Conservation (phyloP, 2,329 filamentous ascomycete species). For the Arachnopeziza araneosa region DNA sequence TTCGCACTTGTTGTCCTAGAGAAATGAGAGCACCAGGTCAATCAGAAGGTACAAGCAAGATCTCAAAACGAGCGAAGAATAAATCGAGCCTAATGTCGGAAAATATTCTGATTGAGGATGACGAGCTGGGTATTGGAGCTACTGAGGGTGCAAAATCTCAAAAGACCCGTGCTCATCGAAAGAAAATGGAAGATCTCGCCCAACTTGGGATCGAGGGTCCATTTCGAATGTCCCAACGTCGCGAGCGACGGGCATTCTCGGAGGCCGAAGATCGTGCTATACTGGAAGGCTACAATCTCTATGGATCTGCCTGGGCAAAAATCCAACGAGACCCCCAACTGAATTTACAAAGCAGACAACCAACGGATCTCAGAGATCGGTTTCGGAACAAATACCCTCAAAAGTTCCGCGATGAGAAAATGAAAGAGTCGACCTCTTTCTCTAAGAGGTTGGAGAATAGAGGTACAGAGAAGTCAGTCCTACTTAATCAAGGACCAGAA, state of each 20-base stretch:
- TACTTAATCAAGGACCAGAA: background rate
- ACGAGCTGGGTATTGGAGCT: constrained; percentile 18
- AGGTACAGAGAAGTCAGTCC: background rate
- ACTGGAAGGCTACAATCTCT: constrained; percentile 51
- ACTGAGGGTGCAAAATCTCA: constrained; percentile 33
- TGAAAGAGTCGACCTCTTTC: constrained; percentile 1
- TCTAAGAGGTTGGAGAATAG: background rate
- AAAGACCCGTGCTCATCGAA: constrained; percentile 50
- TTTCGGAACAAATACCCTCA: constrained; percentile 59
- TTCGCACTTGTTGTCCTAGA: constrained; percentile 59
- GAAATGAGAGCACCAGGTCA: constrained; percentile 40
- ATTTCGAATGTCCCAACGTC: constrained; percentile 56
- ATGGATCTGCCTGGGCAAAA: constrained; percentile 60
- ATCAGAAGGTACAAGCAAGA: constrained; percentile 16
- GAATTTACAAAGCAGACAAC: constrained; percentile 52
- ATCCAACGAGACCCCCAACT: constrained; percentile 57
- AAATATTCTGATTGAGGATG: constrained; percentile 41
- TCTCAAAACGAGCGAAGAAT: constrained; percentile 2
- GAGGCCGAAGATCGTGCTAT: constrained; percentile 59
- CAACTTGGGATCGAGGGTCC: constrained; percentile 56
- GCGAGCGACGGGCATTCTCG: constrained; percentile 55
- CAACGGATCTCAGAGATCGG: constrained; percentile 58
- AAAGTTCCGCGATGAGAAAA: constrained; percentile 37
- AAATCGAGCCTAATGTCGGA: constrained; percentile 49
- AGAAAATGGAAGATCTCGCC: constrained; percentile 49